phyloP scores from a whole-genome alignment of 208 protist genomes.

The Herpetomonas muscarum region DNA sequence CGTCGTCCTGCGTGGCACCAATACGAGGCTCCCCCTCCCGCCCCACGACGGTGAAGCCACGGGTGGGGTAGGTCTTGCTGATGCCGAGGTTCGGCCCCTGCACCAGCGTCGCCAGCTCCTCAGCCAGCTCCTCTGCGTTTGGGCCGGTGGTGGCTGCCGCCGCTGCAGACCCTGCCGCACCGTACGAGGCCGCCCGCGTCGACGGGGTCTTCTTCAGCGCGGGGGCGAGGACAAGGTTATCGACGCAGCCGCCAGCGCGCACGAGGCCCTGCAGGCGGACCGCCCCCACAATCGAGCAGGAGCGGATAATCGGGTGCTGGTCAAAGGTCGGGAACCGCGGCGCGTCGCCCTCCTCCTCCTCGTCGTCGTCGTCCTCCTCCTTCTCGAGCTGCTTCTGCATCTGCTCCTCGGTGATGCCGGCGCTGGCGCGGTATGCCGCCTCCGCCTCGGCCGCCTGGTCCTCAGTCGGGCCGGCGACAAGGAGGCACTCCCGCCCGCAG shows the following conservation, averaged over 20 bases:
- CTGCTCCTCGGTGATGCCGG: conserved; percentile 2
- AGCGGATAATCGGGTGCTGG: conserved; percentile 57
- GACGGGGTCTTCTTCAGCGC: conserved; percentile 5
- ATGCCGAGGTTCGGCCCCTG: conserved; percentile 15
- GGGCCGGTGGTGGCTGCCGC: not conserved
- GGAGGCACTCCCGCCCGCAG: conserved; percentile 58
- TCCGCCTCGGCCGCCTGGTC: conserved; percentile 25
- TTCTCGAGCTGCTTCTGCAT: conserved; percentile 20
- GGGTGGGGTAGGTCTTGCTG: conserved; percentile 8
- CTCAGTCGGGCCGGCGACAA: conserved; percentile 49
- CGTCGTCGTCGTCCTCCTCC: conserved; percentile 42
- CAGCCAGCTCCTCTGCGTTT: conserved; percentile 18
- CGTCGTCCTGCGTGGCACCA: conserved; percentile 1
- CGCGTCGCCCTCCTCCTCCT: not conserved
- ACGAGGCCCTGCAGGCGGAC: conserved; percentile 72
- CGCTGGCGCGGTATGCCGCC: conserved; percentile 4
- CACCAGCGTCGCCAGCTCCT: conserved; percentile 11
- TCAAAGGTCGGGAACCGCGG: conserved; percentile 21
- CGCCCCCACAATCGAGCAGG: conserved; percentile 46
- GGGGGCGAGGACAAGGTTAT: conserved; percentile 72
- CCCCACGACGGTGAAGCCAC: conserved; percentile 30
- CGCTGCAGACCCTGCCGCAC: not conserved
- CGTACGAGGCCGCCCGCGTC: not conserved
- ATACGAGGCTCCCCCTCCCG: conserved; percentile 20
- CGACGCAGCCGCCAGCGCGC: conserved; percentile 44